Evolutionary conservation across 495 filamentous ascomycete genomes (phyloP).

Genomic region (Penicillium pulvis): DNA sequence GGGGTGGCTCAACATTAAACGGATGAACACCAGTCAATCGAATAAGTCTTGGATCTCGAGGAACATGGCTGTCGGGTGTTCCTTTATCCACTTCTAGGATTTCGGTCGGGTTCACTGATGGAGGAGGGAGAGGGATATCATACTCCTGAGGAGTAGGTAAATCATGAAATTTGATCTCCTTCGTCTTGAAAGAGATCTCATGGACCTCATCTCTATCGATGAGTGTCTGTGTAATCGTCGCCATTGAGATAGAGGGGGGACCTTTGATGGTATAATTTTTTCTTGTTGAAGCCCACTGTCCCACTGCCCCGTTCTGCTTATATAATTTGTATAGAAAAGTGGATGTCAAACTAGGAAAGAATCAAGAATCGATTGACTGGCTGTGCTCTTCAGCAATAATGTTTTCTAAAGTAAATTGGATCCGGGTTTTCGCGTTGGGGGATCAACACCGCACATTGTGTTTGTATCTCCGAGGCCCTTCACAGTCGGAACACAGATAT

Average conservation of each 20-base stretch:
- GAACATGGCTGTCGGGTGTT: slow-evolving; percentile 86
- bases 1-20: slow-evolving; percentile 90
- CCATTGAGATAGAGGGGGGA: slow-evolving; percentile 22
- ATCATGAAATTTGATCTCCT: slow-evolving; percentile 32
- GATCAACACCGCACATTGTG: not conserved
- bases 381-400: not conserved
- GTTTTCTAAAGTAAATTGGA: not conserved
- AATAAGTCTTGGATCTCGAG: slow-evolving; percentile 83
- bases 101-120: slow-evolving; percentile 57
- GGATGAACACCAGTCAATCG: slow-evolving; percentile 89
- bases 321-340: slow-evolving; percentile 9
- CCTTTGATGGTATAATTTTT: slow-evolving; percentile 1
- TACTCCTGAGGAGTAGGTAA: slow-evolving; percentile 31
- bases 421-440: not conserved
- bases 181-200: slow-evolving; percentile 21
- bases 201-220: slow-evolving; percentile 12
- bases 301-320: slow-evolving; percentile 5
- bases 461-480: not conserved
- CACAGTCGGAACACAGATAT: not conserved
- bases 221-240: slow-evolving; percentile 30
- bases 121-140: slow-evolving; percentile 72
- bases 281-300: not conserved
- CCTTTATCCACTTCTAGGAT: slow-evolving; percentile 75
- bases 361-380: not conserved
- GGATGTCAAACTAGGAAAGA: not conserved